Base-by-base conservation (phyloP, 495 filamentous ascomycete species). In the Trichocladium antarcticum region DNA sequence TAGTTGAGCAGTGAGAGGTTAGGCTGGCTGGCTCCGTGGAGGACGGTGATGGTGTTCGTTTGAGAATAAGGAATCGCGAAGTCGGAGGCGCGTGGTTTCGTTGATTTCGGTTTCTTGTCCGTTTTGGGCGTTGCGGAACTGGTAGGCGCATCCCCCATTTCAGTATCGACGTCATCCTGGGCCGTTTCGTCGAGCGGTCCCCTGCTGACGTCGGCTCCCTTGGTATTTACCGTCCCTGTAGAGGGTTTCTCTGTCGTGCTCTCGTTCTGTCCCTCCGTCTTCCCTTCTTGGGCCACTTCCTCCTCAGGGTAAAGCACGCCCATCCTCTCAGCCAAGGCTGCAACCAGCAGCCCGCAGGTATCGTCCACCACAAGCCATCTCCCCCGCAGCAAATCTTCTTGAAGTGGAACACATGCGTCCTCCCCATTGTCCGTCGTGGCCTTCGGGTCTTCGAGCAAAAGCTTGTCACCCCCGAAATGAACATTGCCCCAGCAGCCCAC, bases 361-460 rank as follows among this genome's bases (percentile, higher is more conserved):
- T 98, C 92, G 59, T 98, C 92, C 1, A 96, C 75, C 5, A 92
- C 80, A 1, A 95, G 74, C 77, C 89, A 98, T 44, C 87, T 75
- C 6, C 89, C 89, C 21, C 49, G 61, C 53, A 57, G 56, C 39
- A 38, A 42, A 28, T 57, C 59, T 17, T 49, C 50, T 21, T 55
- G 51, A 15, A 58, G 15, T 19, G 42, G 32, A 10, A 55, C 47
- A 3, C 49, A 41, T 0, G 59, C 59, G 35, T 64, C 62, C 9
- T 57, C 57, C 0, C 60, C 59, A 29, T 58, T 50, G 9, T 58
- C 59, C 6, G 43, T 42, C 14, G 47, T 55, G 39, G 53, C 57
- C 14, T 49, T 47, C 1, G 56, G 56, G 20, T 67, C 59, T 7
- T 57, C 57, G 21, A 68, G 55, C 44, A 54, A 60, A 14, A 53